Base-by-base conservation (phyloP, 805 yeast genomes). In the Zygosaccharomyces pseudorouxii region DNA sequence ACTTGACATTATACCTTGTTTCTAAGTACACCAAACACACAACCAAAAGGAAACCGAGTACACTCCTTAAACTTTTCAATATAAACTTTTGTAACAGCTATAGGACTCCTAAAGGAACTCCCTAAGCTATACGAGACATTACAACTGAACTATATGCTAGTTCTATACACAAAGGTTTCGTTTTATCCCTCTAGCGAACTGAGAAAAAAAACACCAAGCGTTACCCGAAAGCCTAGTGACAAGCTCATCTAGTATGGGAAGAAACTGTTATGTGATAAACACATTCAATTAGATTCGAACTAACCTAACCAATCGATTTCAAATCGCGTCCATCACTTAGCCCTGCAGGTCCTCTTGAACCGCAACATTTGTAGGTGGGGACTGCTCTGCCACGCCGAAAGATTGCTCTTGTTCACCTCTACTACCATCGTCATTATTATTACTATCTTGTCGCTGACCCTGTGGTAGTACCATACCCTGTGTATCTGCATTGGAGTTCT, bases 1-100 rank as follows among this genome's bases (percentile, higher is more conserved):
- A n/a, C 38, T 41, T 47, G 49, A 37, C 52, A 49, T 49, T 10
- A 27, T 39, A 18, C 5, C 25, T 40, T n/a, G 27, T 8, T 14
- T 30, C 16, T 16, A 28, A n/a, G 31, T 5, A 4, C 3, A 27
- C 37, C 33, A 41, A 41, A 29, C n/a, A 40, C 35, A 14, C 36
- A 7, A 40, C 20, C 36, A n/a, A 25, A 41, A 10, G 27, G 23
- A 29, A 14, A 8, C 9, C 20, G 14, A 19, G 20, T 7, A 10
- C 14, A 5, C 16, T 14, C 11, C 12, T 14, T 33, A 10, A 16
- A 16, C 11, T 18, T 9, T 33, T 18, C n/a, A 33, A 5, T 33
- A 7, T 33, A 6, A 18, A 8, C 19, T 5, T 18, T 33, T 33
- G 2, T 6, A 19, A 33, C 19, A 7, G 19, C 11, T 33, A 6